These are phyloP conservation scores for Suhomyces sp. DNA, from an alignment of 805 yeast species.

Conservation along the genomic window DNA sequence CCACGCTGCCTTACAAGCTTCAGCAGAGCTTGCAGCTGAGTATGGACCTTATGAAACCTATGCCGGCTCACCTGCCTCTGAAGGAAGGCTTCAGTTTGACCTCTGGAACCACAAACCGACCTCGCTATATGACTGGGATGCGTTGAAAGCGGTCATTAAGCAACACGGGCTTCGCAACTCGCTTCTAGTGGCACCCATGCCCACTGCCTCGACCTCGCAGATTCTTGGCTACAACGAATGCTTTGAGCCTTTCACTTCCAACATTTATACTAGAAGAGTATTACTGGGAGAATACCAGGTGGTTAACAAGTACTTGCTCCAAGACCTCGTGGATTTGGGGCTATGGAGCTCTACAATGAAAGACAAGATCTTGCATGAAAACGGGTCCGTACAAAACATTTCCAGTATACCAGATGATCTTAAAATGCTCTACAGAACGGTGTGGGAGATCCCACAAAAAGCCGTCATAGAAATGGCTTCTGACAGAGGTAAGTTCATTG, in stretches of 20 bases:
- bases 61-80: conserved; percentile 58
- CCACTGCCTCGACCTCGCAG: conserved; percentile 65
- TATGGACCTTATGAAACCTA: conserved; percentile 52
- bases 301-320: conserved; percentile 56
- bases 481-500: conserved; percentile 68
- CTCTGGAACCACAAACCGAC: conserved; percentile 60
- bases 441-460: conserved; percentile 61
- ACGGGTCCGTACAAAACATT: conserved; percentile 56
- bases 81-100: conserved; percentile 56
- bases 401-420: conserved; percentile 54
- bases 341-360: conserved; percentile 58
- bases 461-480: conserved; percentile 47
- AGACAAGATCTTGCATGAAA: conserved; percentile 52
- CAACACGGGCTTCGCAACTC: conserved; percentile 56
- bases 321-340: conserved; percentile 57
- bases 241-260: conserved; percentile 62
- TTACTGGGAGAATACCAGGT: conserved; percentile 64
- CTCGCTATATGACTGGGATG: conserved; percentile 50
- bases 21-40: conserved; percentile 49
- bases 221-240: conserved; percentile 61
- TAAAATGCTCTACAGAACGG: conserved; percentile 55
- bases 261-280: conserved; percentile 61
- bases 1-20: conserved; percentile 58
- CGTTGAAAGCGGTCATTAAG: conserved; percentile 47
- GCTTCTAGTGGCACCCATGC: conserved; percentile 62